Evolutionary conservation across 495 filamentous ascomycete species (phyloP).

Genomic region (Penicillium taxi): DNA sequence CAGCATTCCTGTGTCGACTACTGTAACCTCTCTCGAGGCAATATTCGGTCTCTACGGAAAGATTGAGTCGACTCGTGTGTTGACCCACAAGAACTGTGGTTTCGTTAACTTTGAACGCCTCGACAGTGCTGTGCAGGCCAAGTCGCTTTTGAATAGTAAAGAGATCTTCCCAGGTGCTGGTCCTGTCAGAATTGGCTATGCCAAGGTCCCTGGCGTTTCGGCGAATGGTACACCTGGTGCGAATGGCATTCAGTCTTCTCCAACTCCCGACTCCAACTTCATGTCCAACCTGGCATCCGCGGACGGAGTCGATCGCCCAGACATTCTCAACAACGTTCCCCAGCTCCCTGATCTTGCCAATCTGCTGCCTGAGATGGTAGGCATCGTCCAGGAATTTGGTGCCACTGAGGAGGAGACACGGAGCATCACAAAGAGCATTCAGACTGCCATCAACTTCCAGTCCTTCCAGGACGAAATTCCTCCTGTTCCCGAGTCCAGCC

Average conservation of each 20-base stretch:
- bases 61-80: slow-evolving; percentile 83
- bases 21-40: slow-evolving; percentile 81
- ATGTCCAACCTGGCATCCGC: slow-evolving; percentile 23
- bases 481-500: slow-evolving; percentile 78
- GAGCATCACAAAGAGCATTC: slow-evolving; percentile 65
- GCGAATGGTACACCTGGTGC: slow-evolving; percentile 71
- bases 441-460: slow-evolving; percentile 65
- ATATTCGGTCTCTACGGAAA: slow-evolving; percentile 88
- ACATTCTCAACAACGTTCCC: slow-evolving; percentile 43
- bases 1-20: slow-evolving; percentile 95
- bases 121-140: slow-evolving; percentile 84
- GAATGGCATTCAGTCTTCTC: slow-evolving; percentile 76
- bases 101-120: slow-evolving; percentile 94
- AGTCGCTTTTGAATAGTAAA: slow-evolving; percentile 80
- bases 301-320: slow-evolving; percentile 32
- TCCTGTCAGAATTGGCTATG: slow-evolving; percentile 90
- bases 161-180: slow-evolving; percentile 97
- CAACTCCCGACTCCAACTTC: slow-evolving; percentile 75
- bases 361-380: slow-evolving; percentile 70
- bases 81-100: slow-evolving; percentile 98
- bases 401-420: slow-evolving; percentile 71
- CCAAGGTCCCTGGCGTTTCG: slow-evolving; percentile 85
- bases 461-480: slow-evolving; percentile 76
- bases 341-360: slow-evolving; percentile 65
- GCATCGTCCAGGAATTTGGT: slow-evolving; percentile 84